Conservation (phyloP, 2,329 filamentous ascomycete genomes). For the Aspergillus fumigatus region DNA sequence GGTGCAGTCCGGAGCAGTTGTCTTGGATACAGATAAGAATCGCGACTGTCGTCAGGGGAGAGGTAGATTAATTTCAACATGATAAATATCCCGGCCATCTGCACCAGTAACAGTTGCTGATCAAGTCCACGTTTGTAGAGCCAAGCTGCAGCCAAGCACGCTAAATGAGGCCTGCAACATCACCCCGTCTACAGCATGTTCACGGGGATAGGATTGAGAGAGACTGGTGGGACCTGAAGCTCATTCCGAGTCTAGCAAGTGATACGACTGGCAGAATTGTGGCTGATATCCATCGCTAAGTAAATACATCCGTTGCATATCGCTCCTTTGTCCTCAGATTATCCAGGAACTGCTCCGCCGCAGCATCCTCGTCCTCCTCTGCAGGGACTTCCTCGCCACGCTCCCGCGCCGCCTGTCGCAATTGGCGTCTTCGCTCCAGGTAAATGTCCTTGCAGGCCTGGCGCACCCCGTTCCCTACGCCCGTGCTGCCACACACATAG, state of each 20-base stretch:
- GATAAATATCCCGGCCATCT: not conserved
- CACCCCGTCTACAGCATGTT: not conserved
- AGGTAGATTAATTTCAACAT: not conserved
- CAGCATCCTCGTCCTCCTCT: not conserved
- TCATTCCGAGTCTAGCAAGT: not conserved
- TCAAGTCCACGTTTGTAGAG: not conserved
- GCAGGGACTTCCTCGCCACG: not conserved
- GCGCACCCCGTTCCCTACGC: conserved; percentile 47
- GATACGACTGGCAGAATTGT: no score
- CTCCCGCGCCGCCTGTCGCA: conserved; percentile 38
- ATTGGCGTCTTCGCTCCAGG: conserved; percentile 22
- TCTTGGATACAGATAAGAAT: not conserved
- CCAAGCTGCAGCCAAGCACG: not conserved
- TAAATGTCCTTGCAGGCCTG: conserved; percentile 35
- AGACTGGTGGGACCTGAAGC: not conserved
- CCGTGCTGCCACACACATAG: conserved; percentile 61
- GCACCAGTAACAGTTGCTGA: not conserved
- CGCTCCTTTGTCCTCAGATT: not conserved
- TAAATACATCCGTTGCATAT: not conserved
- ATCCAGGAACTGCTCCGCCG: not conserved
- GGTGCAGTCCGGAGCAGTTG: not conserved
- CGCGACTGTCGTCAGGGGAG: not conserved
- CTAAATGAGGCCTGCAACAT: not conserved
- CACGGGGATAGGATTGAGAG: not conserved
- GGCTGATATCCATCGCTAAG: not conserved